These are phyloP conservation scores for Daedalea quercina DNA, from an alignment of 768 basidiomycete species.

Conservation along the genomic window DNA sequence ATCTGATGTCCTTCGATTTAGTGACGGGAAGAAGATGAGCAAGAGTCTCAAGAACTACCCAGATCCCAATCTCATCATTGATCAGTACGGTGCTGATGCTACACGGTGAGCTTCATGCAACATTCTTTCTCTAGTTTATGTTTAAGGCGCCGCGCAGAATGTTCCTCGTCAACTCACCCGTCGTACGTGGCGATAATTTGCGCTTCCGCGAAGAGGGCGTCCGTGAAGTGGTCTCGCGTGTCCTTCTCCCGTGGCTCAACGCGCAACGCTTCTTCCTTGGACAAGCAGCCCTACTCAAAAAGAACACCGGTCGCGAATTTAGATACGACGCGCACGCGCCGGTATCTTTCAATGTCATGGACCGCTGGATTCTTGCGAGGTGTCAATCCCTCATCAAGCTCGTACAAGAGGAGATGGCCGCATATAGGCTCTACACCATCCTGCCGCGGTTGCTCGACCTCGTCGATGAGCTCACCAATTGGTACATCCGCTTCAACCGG, in stretches of 20 bases:
- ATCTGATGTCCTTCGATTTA: not conserved
- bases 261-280: constrained; percentile 98
- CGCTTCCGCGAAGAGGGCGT: constrained; percentile 98
- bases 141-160: constrained; percentile 39
- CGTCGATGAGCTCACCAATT: constrained; percentile 95
- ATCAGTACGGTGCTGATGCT: constrained; percentile 92
- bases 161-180: constrained; percentile 98
- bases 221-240: constrained; percentile 92
- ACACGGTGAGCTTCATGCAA: constrained; percentile 50
- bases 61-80: constrained; percentile 86
- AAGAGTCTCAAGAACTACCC: constrained; percentile 97
- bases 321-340: constrained; percentile 83
- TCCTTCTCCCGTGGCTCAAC: constrained; percentile 96
- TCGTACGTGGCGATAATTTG: constrained; percentile 95
- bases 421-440: constrained; percentile 95
- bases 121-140: not conserved
- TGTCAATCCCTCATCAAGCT: constrained; percentile 94
- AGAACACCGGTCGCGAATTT: constrained; percentile 71
- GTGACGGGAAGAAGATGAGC: constrained; percentile 98
- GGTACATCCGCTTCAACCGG: constrained; percentile 99
- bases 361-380: constrained; percentile 96
- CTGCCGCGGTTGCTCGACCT: constrained; percentile 91
- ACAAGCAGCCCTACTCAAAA: constrained; percentile 84
- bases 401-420: constrained; percentile 92
- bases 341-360: constrained; percentile 91